Conservation (phyloP, 768 basidiomycete genomes). For the Trametes elegans region DNA sequence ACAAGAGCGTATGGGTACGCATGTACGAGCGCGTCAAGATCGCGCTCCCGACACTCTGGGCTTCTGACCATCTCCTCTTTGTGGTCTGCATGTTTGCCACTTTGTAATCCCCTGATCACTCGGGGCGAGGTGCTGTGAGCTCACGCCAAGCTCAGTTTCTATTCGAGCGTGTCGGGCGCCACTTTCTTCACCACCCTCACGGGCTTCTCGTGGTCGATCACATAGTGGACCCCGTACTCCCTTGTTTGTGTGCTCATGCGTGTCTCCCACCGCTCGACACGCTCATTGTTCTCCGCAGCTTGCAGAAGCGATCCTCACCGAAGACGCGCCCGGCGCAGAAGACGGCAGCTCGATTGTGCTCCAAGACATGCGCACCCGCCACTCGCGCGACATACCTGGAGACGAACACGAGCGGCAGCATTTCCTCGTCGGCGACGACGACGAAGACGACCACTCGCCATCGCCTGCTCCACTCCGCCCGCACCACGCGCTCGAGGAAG, state of each 20-base stretch:
- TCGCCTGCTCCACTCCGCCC: background rate
- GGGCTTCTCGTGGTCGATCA: conserved; percentile 92
- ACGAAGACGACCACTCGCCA: conserved; percentile 23
- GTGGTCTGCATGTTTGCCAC: conserved; percentile 77
- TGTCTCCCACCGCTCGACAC: too few species aligned
- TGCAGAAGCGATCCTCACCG: conserved; percentile 80
- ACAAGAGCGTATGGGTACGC: conserved; percentile 19
- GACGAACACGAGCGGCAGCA: conserved; percentile 31
- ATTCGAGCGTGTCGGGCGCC: conserved; percentile 64
- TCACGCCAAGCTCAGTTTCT: conserved; percentile 49
- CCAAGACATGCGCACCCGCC: conserved; percentile 36
- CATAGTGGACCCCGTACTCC: conserved; percentile 91
- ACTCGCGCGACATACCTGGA: conserved; percentile 8
- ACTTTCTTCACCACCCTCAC: conserved; percentile 74
- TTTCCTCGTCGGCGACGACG: conserved; percentile 28
- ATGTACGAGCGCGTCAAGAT: conserved; percentile 46
- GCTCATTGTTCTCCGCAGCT: conserved; percentile 37
- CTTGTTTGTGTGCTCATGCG: conserved; percentile 50
- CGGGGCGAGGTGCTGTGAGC: background rate
- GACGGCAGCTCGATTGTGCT: conserved; percentile 39
- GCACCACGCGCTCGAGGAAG: conserved; percentile 22
- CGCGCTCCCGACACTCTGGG: conserved; percentile 74
- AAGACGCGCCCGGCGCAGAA: conserved; percentile 35
- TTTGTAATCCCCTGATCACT: conserved; percentile 55
- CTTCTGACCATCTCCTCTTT: conserved; percentile 71